Base-by-base conservation (phyloP, 805 yeast genomes). In the Kodamaea restingae region DNA sequence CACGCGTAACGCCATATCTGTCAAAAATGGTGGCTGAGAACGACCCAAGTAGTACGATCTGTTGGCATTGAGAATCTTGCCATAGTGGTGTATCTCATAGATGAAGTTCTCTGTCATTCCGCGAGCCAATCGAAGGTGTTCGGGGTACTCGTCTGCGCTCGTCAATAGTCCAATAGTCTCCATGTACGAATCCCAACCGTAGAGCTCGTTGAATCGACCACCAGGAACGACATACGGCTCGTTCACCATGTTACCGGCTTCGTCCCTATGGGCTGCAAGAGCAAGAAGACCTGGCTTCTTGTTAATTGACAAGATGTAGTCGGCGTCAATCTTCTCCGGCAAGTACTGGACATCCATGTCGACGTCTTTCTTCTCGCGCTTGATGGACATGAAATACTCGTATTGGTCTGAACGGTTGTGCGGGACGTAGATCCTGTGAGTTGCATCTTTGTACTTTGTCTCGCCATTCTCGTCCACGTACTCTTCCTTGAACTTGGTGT, bases 151-250 rank as follows among this genome's bases (percentile, higher is more conserved):
- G 0, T 61, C 56, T 1, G 60, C 70, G 53, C 84, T 84, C 18
- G 76, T 73, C 18, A 93, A 58, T 30, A 93, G 69, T 1, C 98
- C 98, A 17, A 88, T 61, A 0, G 93, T 77, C 56, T 83, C 88
- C 83, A 93, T 85, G 56, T 93, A 91, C 2, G 96, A 88, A 60
- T 91, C 98, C 98, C 98, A 91, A 11, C 98, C 98, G 55, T 93
- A 91, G 42, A 88, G 74, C 63, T 91, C 98, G 64, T 93, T 93
- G 63, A 91, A 91, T 47, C 98, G 71, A 15, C 98, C 98, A 12
- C 98, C 98, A 1, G 98, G 98, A 17, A 91, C 98, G 12, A 87
- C 84, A 60, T 91, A 91, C 0, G 95, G 96, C 52, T 75, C 80
- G 15, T 88, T 87, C 28, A 74, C 67, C 34, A 83, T 50, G 10